Evolutionary conservation across 345 rosid genomes (phyloP).

Genomic region (Euclidium syriacum): DNA sequence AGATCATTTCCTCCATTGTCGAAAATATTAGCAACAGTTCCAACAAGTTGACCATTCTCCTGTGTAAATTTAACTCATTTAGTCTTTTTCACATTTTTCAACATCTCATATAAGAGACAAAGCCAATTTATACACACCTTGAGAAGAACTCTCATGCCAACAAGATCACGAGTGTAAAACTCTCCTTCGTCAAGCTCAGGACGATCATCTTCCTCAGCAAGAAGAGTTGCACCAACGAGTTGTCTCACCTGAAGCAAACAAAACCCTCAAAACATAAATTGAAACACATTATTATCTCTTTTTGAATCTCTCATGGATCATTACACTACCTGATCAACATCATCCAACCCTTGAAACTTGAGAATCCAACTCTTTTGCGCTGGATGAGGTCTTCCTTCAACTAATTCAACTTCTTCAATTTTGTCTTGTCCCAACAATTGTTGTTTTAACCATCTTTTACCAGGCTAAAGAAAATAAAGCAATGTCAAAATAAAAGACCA

Average conservation of each 20-base stretch:
- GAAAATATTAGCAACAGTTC: constrained; percentile 70
- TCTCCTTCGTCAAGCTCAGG: constrained; percentile 77
- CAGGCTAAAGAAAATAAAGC: constrained; percentile 45
- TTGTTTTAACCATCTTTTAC: constrained; percentile 85
- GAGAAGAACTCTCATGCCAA: constrained; percentile 71
- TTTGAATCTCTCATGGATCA: not conserved
- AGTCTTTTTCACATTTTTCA: not conserved
- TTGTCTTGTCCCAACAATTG: constrained; percentile 52
- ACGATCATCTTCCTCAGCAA: constrained; percentile 68
- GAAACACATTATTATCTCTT: not conserved
- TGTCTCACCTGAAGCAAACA: constrained; percentile 52
- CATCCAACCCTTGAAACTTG: constrained; percentile 58
- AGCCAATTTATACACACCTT: constrained; percentile 42
- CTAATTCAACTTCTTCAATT: constrained; percentile 65
- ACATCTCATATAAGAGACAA: not conserved
- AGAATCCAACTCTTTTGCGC: constrained; percentile 87
- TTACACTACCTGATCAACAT: constrained; percentile 55
- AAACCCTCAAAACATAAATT: not conserved
- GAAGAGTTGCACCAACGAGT: constrained; percentile 82
- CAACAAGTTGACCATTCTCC: constrained; percentile 75
- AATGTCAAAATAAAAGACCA: not conserved
- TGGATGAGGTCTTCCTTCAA: constrained; percentile 74
- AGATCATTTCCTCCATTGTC: constrained; percentile 83
- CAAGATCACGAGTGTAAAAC: constrained; percentile 76
- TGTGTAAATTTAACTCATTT: constrained; percentile 19